Conservation (phyloP, 805 yeast genomes). For the Zygotorulaspora florentina region DNA sequence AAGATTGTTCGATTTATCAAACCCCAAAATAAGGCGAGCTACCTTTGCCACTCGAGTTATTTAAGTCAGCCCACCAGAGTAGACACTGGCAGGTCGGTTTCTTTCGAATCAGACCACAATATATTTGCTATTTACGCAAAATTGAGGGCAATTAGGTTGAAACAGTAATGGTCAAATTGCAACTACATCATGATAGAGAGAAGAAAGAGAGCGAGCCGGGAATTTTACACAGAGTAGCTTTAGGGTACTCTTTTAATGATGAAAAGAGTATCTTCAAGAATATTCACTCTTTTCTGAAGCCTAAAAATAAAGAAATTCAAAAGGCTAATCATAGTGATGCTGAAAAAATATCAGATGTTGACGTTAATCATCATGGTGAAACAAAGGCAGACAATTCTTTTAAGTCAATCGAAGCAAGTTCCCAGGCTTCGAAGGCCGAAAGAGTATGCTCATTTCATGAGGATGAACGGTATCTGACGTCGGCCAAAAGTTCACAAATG, state of each 20-base stretch:
- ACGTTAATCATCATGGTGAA: background rate
- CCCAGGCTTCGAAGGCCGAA: background rate
- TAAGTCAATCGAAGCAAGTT: background rate
- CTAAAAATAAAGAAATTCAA: constrained; percentile 9
- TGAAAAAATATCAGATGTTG: too few relatives aligned
- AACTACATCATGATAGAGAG: constrained; percentile 5
- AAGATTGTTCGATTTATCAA: background rate
- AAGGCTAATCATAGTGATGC: too few relatives aligned
- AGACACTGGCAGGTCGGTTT: background rate
- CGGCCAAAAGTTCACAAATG: background rate
- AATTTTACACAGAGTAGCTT: constrained; percentile 14
- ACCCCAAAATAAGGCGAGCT: background rate
- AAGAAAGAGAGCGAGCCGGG: constrained; percentile 8
- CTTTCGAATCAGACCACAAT: background rate
- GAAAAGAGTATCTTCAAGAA: constrained; percentile 22
- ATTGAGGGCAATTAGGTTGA: background rate
- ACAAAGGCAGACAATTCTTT: background rate
- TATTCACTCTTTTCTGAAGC: constrained; percentile 22
- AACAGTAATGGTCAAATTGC: constrained; percentile 5
- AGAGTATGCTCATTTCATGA: background rate
- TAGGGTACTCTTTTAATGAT: constrained; percentile 23
- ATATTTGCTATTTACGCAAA: background rate
- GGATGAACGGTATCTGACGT: background rate
- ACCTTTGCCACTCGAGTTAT: background rate
- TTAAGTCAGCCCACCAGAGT: too few relatives aligned